Percentiles rank a stretch among this genome's conserved stretches.
phyloP scores from a whole-genome alignment of 2,329 filamentous ascomycete genomes.

The Fusarium torulosum region DNA sequence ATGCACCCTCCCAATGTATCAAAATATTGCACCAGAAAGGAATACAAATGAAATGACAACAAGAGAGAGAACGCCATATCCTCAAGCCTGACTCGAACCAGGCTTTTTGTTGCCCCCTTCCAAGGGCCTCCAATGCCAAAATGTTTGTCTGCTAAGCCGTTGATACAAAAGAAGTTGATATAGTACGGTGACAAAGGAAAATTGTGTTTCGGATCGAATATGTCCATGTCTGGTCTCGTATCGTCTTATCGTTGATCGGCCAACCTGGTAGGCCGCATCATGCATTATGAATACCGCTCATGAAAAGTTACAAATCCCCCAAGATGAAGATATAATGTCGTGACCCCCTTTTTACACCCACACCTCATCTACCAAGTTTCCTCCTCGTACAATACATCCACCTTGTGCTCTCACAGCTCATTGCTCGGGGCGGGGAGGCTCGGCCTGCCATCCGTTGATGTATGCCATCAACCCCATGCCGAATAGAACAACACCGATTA shows the following conservation, averaged over 20 bases:
- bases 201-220: slow-evolving; percentile 43
- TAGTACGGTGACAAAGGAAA: slow-evolving; percentile 50
- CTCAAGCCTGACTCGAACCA: slow-evolving; percentile 37
- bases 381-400: slow-evolving; percentile 37
- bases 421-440: slow-evolving; percentile 52
- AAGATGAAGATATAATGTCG: slow-evolving; percentile 44
- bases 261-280: slow-evolving; percentile 48
- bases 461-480: slow-evolving; percentile 89
- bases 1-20: slow-evolving; percentile 42
- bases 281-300: slow-evolving; percentile 50
- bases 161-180: slow-evolving; percentile 47
- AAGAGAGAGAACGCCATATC: slow-evolving; percentile 40
- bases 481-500: slow-evolving; percentile 83
- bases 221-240: slow-evolving; percentile 51
- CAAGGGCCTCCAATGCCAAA: slow-evolving; percentile 23
- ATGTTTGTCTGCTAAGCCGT: slow-evolving; percentile 37
- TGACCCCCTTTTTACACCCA: slow-evolving; percentile 31
- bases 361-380: slow-evolving; percentile 24
- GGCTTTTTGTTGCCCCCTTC: slow-evolving; percentile 18
- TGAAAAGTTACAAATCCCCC: slow-evolving; percentile 45
- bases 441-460: slow-evolving; percentile 81
- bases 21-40: slow-evolving; percentile 26
- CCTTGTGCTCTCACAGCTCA: slow-evolving; percentile 42
- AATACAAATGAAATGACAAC: slow-evolving; percentile 20
- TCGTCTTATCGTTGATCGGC: slow-evolving; percentile 50